These are phyloP conservation scores for Amesomyces nigricolor DNA, from an alignment of 2,329 filamentous ascomycete species.

Conservation along the genomic window DNA sequence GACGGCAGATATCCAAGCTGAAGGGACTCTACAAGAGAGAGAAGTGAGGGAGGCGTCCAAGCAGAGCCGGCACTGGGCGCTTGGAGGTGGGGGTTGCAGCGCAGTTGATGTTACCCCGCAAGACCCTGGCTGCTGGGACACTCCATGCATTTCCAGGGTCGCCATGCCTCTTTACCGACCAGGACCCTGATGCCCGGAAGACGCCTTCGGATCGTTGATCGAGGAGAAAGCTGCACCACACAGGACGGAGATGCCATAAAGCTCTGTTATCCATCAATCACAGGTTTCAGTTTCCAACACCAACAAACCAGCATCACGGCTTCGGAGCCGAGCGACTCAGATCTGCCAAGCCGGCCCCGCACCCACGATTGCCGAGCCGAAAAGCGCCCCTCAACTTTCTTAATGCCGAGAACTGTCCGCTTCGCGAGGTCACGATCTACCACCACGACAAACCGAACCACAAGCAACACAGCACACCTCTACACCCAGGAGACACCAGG, in stretches of 20 bases:
- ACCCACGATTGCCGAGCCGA: conserved; percentile 9
- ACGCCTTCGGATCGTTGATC: too few relatives aligned
- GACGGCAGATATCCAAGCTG: conserved; percentile 21
- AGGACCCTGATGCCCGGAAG: background rate
- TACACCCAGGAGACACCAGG: too few relatives aligned
- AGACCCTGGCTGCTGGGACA: background rate
- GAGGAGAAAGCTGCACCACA: too few relatives aligned
- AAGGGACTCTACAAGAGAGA: conserved; percentile 22
- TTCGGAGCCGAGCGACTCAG: background rate
- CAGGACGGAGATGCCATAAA: background rate
- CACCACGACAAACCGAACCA: background rate
- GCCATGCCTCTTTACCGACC: too few relatives aligned
- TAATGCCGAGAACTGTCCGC: conserved; percentile 6
- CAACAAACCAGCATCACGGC: background rate
- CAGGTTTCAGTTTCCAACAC: background rate
- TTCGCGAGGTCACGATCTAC: background rate
- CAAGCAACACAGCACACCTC: background rate
- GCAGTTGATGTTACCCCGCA: background rate
- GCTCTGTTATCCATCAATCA: background rate
- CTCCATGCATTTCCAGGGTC: background rate
- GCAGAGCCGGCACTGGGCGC: background rate
- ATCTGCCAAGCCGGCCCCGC: conserved; percentile 15
- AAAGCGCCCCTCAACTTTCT: background rate
- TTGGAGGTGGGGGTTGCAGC: background rate
- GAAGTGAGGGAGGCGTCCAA: conserved; percentile 8